Evolutionary conservation across 495 filamentous ascomycete species (phyloP).

Genomic region (Hypomontagnella submonticulosa): DNA sequence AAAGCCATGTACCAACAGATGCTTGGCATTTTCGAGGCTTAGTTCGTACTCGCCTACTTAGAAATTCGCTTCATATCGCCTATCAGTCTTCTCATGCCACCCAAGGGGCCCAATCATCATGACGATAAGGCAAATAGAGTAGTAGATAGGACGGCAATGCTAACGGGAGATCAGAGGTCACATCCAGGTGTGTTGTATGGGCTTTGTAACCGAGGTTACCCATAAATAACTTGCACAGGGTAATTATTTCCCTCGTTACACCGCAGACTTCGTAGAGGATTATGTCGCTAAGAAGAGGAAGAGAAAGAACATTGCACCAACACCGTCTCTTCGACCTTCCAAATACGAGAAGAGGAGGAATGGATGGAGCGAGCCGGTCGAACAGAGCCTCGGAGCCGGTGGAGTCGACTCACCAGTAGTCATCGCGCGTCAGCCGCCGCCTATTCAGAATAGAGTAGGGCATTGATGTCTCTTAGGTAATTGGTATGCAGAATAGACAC

Average conservation of each 20-base stretch:
- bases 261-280: constrained; percentile 18
- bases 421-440: constrained; percentile 9
- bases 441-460: not conserved
- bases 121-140: constrained; percentile 1
- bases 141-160: not conserved
- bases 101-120: not conserved
- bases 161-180: not conserved
- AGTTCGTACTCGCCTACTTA: not conserved
- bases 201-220: constrained; percentile 5
- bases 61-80: not conserved
- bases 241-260: constrained; percentile 30
- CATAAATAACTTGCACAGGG: not conserved
- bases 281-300: not conserved
- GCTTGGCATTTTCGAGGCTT: not conserved
- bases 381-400: not conserved
- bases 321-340: not conserved
- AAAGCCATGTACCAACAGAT: not conserved
- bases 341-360: not conserved
- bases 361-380: too few relatives aligned
- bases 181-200: not conserved
- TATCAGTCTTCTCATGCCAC: not conserved
- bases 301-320: not conserved
- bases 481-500: too few relatives aligned
- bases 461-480: not conserved
- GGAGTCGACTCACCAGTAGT: constrained; percentile 7